Conservation (phyloP, 83 land plant genomes). For the Diphasiastrum complanatum region DNA sequence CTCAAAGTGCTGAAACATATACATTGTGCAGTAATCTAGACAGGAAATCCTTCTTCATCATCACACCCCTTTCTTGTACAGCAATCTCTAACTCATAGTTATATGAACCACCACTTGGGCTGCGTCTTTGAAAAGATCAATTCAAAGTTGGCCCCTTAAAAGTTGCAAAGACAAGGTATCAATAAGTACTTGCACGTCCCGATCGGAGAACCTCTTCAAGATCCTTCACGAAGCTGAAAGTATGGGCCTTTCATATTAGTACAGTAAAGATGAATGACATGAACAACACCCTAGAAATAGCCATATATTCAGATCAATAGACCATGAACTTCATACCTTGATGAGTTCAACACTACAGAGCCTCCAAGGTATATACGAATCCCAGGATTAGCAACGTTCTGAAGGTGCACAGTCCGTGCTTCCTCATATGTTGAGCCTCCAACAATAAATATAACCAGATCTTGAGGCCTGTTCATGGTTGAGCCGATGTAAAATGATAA, state of each 20-base stretch:
- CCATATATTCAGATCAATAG: neutral
- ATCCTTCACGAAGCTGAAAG: constrained; percentile 48
- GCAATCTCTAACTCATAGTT: too few species aligned
- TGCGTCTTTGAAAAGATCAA: too few species aligned
- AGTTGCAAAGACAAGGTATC: too few species aligned
- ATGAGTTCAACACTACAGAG: constrained; percentile 74
- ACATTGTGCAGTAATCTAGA: too few species aligned
- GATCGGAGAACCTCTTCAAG: constrained; percentile 61
- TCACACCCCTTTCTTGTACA: too few species aligned
- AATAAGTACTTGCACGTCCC: too few species aligned
- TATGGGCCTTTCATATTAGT: neutral
- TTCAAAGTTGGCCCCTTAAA: too few species aligned
- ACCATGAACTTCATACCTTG: constrained; percentile 48
- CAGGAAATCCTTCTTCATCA: too few species aligned
- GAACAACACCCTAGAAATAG: neutral
- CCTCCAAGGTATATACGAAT: constrained; percentile 91
- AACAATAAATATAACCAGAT: constrained; percentile 87
- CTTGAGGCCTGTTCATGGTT: constrained; percentile 68
- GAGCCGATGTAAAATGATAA: neutral
- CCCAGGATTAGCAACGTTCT: constrained; percentile 73
- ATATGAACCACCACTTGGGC: too few species aligned
- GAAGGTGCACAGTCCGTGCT: constrained; percentile 73
- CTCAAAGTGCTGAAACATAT: too few species aligned
- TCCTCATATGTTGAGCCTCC: constrained; percentile 98
- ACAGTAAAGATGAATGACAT: neutral